These are phyloP conservation scores for Geotrichum ghanense DNA, from an alignment of 805 yeast species.

Conservation along the genomic window DNA sequence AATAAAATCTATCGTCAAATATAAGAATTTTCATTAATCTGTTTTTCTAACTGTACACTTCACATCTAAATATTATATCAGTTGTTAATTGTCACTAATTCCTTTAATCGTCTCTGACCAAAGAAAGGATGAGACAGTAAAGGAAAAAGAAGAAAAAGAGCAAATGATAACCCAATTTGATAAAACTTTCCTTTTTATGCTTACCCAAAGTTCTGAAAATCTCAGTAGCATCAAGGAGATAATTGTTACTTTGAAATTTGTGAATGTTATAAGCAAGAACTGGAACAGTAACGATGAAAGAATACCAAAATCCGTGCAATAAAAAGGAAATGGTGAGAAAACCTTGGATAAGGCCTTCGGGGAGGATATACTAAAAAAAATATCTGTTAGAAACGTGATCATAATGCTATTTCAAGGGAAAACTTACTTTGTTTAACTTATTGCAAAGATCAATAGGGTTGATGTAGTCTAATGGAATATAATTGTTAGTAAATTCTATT, in stretches of 20 bases:
- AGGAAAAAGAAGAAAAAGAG: slow-evolving; percentile 90
- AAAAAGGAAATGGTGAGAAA: slow-evolving; percentile 58
- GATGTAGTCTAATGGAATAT: slow-evolving; percentile 90
- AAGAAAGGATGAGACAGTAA: slow-evolving; percentile 91
- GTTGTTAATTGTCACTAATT: no score
- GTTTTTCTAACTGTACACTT: no score
- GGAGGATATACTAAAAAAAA: slow-evolving; percentile 49
- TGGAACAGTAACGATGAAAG: slow-evolving; percentile 73
- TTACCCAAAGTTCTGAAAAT: slow-evolving; percentile 88
- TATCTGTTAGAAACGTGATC: not conserved
- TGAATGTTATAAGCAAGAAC: slow-evolving; percentile 73
- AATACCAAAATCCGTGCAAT: slow-evolving; percentile 86
- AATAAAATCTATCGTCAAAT: no score
- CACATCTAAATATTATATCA: no score
- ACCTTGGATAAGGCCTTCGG: slow-evolving; percentile 75
- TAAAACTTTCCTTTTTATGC: slow-evolving; percentile 85
- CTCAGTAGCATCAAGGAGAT: slow-evolving; percentile 91
- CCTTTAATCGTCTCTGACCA: slow-evolving; percentile 52
- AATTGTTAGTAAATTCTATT: no score
- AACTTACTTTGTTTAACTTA: slow-evolving; percentile 52
- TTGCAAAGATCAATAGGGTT: slow-evolving; percentile 95
- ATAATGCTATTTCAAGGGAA: not conserved
- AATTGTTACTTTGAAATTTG: slow-evolving; percentile 68
- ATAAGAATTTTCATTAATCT: no score
- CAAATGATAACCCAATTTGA: slow-evolving; percentile 84